These are phyloP conservation scores for Bullera alba DNA, from an alignment of 768 basidiomycete species.

Conservation along the genomic window DNA sequence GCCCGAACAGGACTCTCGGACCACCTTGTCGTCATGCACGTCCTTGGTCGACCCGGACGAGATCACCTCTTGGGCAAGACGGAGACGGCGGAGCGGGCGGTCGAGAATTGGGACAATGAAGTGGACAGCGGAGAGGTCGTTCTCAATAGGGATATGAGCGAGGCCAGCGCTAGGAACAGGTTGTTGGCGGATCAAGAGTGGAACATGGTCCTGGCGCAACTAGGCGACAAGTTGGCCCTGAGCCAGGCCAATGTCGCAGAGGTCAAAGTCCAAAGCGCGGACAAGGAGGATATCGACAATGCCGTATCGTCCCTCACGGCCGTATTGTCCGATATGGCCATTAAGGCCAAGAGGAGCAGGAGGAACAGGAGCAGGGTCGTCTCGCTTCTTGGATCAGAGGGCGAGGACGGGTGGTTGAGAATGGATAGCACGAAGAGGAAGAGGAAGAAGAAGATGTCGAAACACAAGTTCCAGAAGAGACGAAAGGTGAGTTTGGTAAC, in stretches of 20 bases:
- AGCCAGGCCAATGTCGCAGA: neutral
- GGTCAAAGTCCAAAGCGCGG: neutral
- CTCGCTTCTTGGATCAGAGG: constrained; percentile 2
- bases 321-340: constrained; percentile 1
- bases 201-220: constrained; percentile 59
- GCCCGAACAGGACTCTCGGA: neutral
- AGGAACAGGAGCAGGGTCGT: constrained; percentile 6
- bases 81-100: neutral
- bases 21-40: neutral
- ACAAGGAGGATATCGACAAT: neutral
- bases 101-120: neutral
- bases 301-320: neutral
- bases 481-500: constrained; percentile 66
- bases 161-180: constrained; percentile 62
- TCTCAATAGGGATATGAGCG: constrained; percentile 68
- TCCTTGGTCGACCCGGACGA: neutral
- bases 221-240: constrained; percentile 49
- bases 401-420: constrained; percentile 50
- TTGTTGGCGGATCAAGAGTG: constrained; percentile 61
- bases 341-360: constrained; percentile 8
- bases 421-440: constrained; percentile 42
- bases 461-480: constrained; percentile 90
- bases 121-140: constrained; percentile 54
- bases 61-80: constrained; percentile 54
- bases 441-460: constrained; percentile 81